Base-by-base conservation (phyloP, 108 stramenopile species). In the Nitzschia inconspicua region DNA sequence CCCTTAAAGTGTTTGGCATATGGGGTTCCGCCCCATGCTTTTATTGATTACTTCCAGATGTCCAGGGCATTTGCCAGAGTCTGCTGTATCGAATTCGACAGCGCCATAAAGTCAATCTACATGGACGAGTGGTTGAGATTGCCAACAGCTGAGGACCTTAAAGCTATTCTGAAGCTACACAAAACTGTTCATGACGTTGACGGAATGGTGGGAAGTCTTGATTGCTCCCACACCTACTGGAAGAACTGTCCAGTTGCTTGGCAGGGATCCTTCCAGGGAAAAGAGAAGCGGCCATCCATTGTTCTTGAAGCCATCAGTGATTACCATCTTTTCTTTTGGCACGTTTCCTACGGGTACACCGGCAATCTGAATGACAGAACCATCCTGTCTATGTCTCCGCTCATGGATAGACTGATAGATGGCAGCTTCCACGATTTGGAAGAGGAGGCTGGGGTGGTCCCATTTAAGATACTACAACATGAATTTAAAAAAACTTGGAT, bases 261-360 rank as follows among this genome's bases (percentile, higher is more conserved):
- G 59, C 24, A 52, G 4, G 65, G 72, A 10, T 37, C 46, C 10
- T 65, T 31, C 23, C 1, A 52, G 40, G 65, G 72, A 16, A 66
- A 66, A 16, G 51, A 66, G 10, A 31, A 41, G 3, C 4, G n/a
- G 5, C 31, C 61, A 3, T 30, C 65, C 34, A 59, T 66, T 50
- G 65, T 39, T 7, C 31, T 72, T 13, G 57, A 72, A 41, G 62
- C 46, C 4, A 30, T 40, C 1, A n/a, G 19, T 29, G 70, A 66
- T 42, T 54, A 73, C 44, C 53, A 66, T 44, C 43, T 66, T 1
- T 73, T 40, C 31, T 54, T 73, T 27, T 73, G 72, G 65, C 72
- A 73, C 48, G 16, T 27, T 13, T 10, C 16, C 7, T 66, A 56
- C 61, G 72, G 72, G 10, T 54, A 22, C 16, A 41, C 72, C 2